Evolutionary conservation across 495 filamentous ascomycete genomes (phyloP), one percentile per base, ranked within the genome.

Genomic region (Aspergillus coremiiformis): DNA sequence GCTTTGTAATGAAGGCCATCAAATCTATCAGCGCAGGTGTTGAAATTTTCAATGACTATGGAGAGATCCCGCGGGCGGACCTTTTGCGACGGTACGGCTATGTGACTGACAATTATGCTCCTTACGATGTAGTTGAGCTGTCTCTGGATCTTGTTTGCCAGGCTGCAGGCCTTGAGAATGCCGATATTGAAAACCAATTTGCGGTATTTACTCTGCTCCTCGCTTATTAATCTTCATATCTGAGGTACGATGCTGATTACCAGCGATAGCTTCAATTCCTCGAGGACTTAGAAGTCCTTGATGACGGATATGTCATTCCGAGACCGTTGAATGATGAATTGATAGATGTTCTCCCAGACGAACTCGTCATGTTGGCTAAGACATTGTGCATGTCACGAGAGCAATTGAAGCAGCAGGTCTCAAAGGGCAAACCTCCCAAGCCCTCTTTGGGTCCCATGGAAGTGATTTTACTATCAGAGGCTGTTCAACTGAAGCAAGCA

Each of bases 1-100:
- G 66, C 23, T 66, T 92, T 20, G 78, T 80, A 14, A 89, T 89
- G 69, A 83, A 80, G 42, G 71, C 84, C 2, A 73, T 87, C 53
- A 78, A 83, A 44, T 62, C 77, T 0, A 87, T 96, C 56, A 60
- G 59, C 8, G 72, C 75, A 5, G 85, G 85, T n/a, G 81, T 88
- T 47, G 88, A 95, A 61, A 82, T 96, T 17, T 82, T 95, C 59
- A 96, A 95, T 56, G 91, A 95, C 64, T 95, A 95, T 62, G 92
- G 91, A 7, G 82, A 87, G 27, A 79, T 95, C 20, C 84, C 89
- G 2, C 85, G 83, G 23, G 81, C 85, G 0, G 91, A 96, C 63
- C 69, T 96, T 17, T 78, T 97, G 17, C 78, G 92, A 17, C 75
- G 92, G 21, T 96, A 96, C 58, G 92, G 92, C 6, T 97, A 95